Percentiles rank a stretch among this genome's conserved stretches.
phyloP scores from a whole-genome alignment of 2,329 filamentous ascomycete genomes.

The Trichoderma pleuroti region DNA sequence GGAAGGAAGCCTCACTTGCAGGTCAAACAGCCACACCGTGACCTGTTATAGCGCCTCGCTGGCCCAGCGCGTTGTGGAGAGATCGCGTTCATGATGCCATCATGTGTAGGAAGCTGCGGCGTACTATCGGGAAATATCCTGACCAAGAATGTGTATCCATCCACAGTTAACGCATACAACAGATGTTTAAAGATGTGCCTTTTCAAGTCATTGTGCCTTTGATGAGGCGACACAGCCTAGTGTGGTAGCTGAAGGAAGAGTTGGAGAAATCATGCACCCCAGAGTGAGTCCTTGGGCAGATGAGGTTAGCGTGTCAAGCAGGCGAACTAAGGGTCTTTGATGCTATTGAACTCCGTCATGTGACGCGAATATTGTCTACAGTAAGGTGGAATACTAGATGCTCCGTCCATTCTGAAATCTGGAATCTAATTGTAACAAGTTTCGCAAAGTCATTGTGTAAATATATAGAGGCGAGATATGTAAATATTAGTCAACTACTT shows the following conservation, averaged over 20 bases:
- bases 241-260: neutral
- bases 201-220: neutral
- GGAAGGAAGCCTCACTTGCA: conserved; percentile 13
- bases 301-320: neutral
- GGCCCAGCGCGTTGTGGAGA: neutral
- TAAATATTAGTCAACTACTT: neutral
- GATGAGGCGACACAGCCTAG: neutral
- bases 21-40: conserved; percentile 10
- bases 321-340: neutral
- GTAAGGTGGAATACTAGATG: neutral
- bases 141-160: neutral
- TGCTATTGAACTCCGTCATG: neutral
- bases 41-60: conserved; percentile 4
- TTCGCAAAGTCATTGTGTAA: neutral
- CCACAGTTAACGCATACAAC: neutral
- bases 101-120: neutral
- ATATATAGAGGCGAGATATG: neutral
- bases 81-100: neutral
- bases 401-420: too few species aligned
- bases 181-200: neutral
- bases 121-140: neutral
- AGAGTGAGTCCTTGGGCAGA: neutral
- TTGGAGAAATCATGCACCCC: neutral
- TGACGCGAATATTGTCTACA: neutral
- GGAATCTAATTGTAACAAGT: neutral